A percentile compares a stretch with the other conserved stretches of the same genome.
These are phyloP conservation scores for Beauveria varroae DNA, from an alignment of 2,329 filamentous ascomycete genomes.

Conservation along the genomic window DNA sequence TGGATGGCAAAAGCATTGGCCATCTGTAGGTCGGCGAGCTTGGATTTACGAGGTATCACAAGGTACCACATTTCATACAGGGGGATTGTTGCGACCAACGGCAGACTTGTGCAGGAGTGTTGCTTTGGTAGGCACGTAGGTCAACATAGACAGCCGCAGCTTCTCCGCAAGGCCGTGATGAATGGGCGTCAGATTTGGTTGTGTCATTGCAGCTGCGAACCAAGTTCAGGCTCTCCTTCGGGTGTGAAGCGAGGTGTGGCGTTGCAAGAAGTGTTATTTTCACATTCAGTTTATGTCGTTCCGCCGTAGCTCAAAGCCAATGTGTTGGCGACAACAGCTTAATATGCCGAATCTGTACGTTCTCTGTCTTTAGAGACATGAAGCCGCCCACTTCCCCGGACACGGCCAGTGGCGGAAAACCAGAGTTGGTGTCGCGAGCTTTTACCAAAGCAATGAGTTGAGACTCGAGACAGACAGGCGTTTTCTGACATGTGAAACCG, in stretches of 20 bases:
- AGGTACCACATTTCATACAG: not conserved
- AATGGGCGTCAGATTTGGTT: not conserved
- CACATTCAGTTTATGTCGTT: not conserved
- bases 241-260: not conserved
- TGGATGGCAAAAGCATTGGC: not conserved
- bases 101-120: not conserved
- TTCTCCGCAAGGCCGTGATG: not conserved
- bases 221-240: not conserved
- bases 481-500: not conserved
- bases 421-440: not conserved
- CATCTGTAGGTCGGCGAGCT: not conserved
- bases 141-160: not conserved
- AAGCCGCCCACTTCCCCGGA: conserved; percentile 2
- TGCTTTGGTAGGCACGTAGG: not conserved
- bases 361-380: not conserved
- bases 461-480: too few relatives aligned
- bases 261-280: not conserved
- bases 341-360: not conserved
- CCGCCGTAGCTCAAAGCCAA: not conserved
- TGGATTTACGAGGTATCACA: not conserved
- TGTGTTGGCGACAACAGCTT: not conserved
- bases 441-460: not conserved
- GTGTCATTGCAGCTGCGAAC: not conserved
- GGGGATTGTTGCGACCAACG: not conserved
- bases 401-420: not conserved